Evolutionary conservation across 2,329 filamentous ascomycete species (phyloP).

Genomic region (Tricladium varicosporioides): DNA sequence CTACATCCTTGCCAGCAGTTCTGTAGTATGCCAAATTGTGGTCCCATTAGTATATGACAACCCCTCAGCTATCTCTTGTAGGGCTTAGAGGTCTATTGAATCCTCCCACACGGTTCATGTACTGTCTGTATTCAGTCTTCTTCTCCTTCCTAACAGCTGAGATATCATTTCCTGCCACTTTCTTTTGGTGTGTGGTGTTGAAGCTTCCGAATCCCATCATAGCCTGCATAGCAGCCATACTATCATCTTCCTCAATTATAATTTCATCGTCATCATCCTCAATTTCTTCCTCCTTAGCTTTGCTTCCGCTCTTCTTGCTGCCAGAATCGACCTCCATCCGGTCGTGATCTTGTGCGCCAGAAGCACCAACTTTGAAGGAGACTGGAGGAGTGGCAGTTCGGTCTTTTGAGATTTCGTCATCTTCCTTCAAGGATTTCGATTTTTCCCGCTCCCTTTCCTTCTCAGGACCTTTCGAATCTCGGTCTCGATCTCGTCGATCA

Average conservation of each 20-base stretch:
- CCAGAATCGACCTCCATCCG: slow-evolving; percentile 34
- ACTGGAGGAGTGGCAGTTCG: slow-evolving; percentile 31
- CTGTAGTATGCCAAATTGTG: not conserved
- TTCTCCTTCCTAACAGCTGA: slow-evolving; percentile 87
- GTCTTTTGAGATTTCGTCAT: slow-evolving; percentile 20
- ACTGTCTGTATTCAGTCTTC: slow-evolving; percentile 93
- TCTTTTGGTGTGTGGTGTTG: slow-evolving; percentile 81
- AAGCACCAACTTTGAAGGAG: slow-evolving; percentile 29
- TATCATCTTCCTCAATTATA: slow-evolving; percentile 57
- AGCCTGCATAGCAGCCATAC: slow-evolving; percentile 71
- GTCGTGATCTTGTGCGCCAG: slow-evolving; percentile 26
- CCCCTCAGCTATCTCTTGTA: slow-evolving; percentile 27
- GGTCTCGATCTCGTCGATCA: slow-evolving; percentile 15
- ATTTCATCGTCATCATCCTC: slow-evolving; percentile 49
- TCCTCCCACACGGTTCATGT: slow-evolving; percentile 84
- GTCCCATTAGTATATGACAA: not conserved
- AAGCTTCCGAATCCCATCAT: slow-evolving; percentile 92
- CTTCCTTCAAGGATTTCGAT: slow-evolving; percentile 10
- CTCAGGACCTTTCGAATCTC: not conserved
- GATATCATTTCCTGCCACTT: slow-evolving; percentile 82
- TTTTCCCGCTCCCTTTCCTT: slow-evolving; percentile 14
- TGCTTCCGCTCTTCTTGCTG: slow-evolving; percentile 23
- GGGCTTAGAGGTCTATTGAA: slow-evolving; percentile 78
- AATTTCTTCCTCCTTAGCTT: slow-evolving; percentile 13
- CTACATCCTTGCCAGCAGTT: not conserved